Evolutionary conservation across 805 yeast genomes (phyloP), one percentile per base, ranked within the genome.

Genomic region (Saccharomycopsis sp.): DNA sequence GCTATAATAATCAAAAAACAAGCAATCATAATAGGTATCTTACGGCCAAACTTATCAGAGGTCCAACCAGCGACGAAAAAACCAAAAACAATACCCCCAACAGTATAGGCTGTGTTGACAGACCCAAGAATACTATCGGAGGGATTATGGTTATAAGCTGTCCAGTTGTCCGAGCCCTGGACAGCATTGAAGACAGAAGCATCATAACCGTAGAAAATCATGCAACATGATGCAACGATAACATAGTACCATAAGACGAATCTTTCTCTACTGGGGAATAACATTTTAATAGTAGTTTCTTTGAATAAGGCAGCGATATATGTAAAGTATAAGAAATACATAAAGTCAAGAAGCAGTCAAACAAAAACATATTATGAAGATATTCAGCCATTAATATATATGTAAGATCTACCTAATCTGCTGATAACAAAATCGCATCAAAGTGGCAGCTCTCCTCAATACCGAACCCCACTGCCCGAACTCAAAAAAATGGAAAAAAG

Each of bases 131-230:
- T 60, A 58, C 56, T 59, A 41, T 63, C 58, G 51, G 57, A 53
- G 19, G 67, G 67, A 23, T 64, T 54, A 25, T 50, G 52, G 54
- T 58, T 64, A 49, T 65, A 64, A 38, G 55, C 57, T 8, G 35
- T 54, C 67, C 67, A 65, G 58, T 64, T 59, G 19, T 51, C 42
- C 14, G 61, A 56, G 50, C 66, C 65, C 42, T 61, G 64, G 23
- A 65, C 66, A 17, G 67, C 67, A 49, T 64, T 64, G 56, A 61
- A 65, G n/a, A 64, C 66, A 3, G 66, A 61, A 25, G 67, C 67
- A 53, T 65, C 67, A 54, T 64, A 65, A 24, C 66, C 67, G 34
- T 65, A 65, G 50, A 65, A 65, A 23, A 64, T 61, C 67, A 64
- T 65, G 53, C 65, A 63, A 52, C 57, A 29, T 15, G 65, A 59